Evolutionary conservation across 805 yeast species (phyloP), one percentile per base, ranked within the genome.

Genomic region (Metschnikowia chrysomelidarum): DNA sequence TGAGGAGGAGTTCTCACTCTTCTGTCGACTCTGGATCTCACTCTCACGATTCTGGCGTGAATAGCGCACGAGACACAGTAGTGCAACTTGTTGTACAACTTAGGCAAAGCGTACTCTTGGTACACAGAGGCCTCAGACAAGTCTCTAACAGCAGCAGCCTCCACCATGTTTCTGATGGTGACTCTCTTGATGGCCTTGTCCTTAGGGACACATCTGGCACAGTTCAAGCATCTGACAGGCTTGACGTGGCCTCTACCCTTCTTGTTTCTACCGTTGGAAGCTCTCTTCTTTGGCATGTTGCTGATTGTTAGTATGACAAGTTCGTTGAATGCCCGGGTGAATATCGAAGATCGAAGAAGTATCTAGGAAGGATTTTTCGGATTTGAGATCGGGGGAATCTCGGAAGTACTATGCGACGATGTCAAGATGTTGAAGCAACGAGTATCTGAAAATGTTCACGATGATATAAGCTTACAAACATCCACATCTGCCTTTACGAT

Each of bases 181-280:
- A 93, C 95, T 80, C 99, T 87, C 93, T 93, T 93, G 87, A 93
- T 93, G 74, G 98, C 98, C 85, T 93, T 93, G 75, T 93, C 99
- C 86, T 93, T 93, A 71, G 98, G 97, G 64, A 93, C 96, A 80
- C 95, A 87, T 76, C 95, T 87, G 64, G 96, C 85, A 78, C 99
- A 93, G 96, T 93, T 93, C 69, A 88, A 85, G 82, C 99, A 93
- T 85, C 99, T 89, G 67, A 91, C 97, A 71, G 96, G 95, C 76
- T 86, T 87, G 75, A 87, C 96, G 96, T 93, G 98, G 72, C 99
- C 99, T 87, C 99, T 93, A 73, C 98, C 98, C 80, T 88, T 89
- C 94, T 93, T 93, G 94, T 93, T 93, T 82, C 99, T 91, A 83
- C 99, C 99, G 97, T 89, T 88, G 93, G 97, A 88, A 75, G 98